Evolutionary conservation across 805 yeast genomes (phyloP).

Genomic region (Candida arabinofermentans): DNA sequence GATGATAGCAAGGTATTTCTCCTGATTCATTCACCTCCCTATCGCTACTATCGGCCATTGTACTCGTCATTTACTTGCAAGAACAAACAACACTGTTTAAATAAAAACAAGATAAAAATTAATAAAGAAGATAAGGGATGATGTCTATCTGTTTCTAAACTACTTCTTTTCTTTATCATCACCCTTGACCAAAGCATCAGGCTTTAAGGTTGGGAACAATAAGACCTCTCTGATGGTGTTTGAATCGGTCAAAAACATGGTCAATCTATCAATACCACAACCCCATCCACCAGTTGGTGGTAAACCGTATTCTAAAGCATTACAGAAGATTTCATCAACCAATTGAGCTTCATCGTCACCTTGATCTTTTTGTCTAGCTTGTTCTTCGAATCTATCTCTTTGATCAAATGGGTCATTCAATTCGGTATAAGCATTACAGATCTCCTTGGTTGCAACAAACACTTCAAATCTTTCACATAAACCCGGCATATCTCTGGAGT

Average conservation of each 20-base stretch:
- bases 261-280: slow-evolving; percentile 96
- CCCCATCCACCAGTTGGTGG: slow-evolving; percentile 99
- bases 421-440: slow-evolving; percentile 97
- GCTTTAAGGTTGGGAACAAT: slow-evolving; percentile 98
- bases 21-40: no score
- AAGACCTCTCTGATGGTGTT: slow-evolving; percentile 96
- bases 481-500: slow-evolving; percentile 88
- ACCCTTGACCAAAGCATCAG: slow-evolving; percentile 54
- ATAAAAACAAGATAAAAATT: neutral
- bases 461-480: slow-evolving; percentile 98
- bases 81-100: neutral
- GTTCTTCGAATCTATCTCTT: slow-evolving; percentile 96
- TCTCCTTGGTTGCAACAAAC: slow-evolving; percentile 97
- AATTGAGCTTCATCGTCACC: slow-evolving; percentile 99
- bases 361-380: slow-evolving; percentile 96
- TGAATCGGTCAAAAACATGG: slow-evolving; percentile 96
- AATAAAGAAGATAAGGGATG: neutral
- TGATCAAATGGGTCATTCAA: slow-evolving; percentile 98
- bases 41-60: no score
- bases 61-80: no score
- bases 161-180: slow-evolving; percentile 28
- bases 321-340: slow-evolving; percentile 94
- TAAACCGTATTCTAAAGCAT: slow-evolving; percentile 95
- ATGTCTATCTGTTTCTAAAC: neutral
- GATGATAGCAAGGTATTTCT: no score